Conservation (phyloP, 148 eudicot genomes). For the Selenicereus undatus region DNA sequence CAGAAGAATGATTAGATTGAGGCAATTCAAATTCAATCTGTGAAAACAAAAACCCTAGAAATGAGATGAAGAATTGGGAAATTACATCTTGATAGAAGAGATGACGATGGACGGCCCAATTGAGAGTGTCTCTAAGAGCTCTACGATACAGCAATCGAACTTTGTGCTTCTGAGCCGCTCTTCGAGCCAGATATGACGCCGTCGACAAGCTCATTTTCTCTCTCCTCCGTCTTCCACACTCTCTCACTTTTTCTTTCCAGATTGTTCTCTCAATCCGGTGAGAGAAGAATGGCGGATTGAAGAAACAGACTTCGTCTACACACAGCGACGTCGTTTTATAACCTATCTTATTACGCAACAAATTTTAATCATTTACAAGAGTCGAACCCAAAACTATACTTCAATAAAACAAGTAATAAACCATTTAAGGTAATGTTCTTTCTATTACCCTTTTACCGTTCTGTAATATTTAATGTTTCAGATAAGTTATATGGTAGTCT, state of each 20-base stretch:
- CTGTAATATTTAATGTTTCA: too few relatives aligned
- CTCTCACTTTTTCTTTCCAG: neutral
- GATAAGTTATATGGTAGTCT: too few relatives aligned
- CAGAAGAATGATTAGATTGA: neutral
- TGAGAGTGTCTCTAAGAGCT: constrained; percentile 81
- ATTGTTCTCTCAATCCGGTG: neutral
- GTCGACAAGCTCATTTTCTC: constrained; percentile 46
- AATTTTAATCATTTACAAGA: too few relatives aligned
- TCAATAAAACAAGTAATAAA: too few relatives aligned
- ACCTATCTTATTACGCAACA: neutral
- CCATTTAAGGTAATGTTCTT: too few relatives aligned
- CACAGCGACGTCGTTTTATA: neutral
- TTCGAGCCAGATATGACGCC: constrained; percentile 64
- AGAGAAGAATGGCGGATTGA: neutral
- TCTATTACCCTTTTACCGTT: too few relatives aligned
- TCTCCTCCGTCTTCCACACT: constrained; percentile 14
- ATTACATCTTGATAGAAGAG: constrained; percentile 84
- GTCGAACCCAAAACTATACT: too few relatives aligned
- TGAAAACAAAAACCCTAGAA: constrained; percentile 26
- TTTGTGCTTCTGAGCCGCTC: constrained; percentile 84
- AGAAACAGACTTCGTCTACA: neutral
- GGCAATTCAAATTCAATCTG: constrained; percentile 4
- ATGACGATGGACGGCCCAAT: constrained; percentile 99
- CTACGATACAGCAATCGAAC: constrained; percentile 75
- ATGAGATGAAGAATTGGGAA: constrained; percentile 21